These are phyloP conservation scores for Aspergillus egyptiacus DNA, from an alignment of 495 filamentous ascomycete genomes.

Conservation along the genomic window DNA sequence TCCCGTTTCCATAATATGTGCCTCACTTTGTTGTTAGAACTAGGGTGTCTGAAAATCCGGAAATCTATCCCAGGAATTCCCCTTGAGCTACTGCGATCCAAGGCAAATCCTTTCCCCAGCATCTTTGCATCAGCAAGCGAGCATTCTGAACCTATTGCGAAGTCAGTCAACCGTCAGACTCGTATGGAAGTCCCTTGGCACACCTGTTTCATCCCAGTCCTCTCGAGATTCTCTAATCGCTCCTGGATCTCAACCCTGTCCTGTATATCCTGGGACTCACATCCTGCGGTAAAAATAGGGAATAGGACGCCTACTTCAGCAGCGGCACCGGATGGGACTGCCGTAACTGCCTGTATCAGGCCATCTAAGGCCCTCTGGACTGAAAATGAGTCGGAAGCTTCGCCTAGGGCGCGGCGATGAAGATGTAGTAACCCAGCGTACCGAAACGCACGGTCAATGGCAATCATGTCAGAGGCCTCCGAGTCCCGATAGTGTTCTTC, in stretches of 20 bases:
- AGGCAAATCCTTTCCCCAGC: constrained; percentile 38
- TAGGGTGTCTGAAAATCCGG: background rate
- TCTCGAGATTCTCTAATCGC: constrained; percentile 64
- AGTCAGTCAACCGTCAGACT: background rate
- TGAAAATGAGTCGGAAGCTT: constrained; percentile 44
- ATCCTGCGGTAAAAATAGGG: constrained; percentile 80
- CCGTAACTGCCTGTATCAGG: constrained; percentile 56
- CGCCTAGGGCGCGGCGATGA: constrained; percentile 63
- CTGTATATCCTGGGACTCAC: constrained; percentile 53
- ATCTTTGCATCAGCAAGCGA: constrained; percentile 39
- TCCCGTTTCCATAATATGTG: background rate
- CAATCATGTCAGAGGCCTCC: constrained; percentile 54
- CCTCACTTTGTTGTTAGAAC: background rate
- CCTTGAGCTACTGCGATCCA: constrained; percentile 40
- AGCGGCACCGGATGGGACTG: constrained; percentile 59
- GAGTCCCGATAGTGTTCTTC: constrained; percentile 31
- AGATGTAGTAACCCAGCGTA: constrained; percentile 76
- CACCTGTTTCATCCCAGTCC: constrained; percentile 72
- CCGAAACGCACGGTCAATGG: constrained; percentile 77
- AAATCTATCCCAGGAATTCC: constrained; percentile 38
- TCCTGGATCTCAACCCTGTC: constrained; percentile 58
- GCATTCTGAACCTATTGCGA: constrained; percentile 39
- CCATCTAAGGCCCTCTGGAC: constrained; percentile 60
- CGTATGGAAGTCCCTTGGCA: background rate
- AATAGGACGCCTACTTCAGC: constrained; percentile 75